Percentiles rank a stretch among this genome's conserved stretches.
These are phyloP conservation scores for Pleurotus pulmonarius DNA, from an alignment of 768 basidiomycete genomes.

Conservation along the genomic window DNA sequence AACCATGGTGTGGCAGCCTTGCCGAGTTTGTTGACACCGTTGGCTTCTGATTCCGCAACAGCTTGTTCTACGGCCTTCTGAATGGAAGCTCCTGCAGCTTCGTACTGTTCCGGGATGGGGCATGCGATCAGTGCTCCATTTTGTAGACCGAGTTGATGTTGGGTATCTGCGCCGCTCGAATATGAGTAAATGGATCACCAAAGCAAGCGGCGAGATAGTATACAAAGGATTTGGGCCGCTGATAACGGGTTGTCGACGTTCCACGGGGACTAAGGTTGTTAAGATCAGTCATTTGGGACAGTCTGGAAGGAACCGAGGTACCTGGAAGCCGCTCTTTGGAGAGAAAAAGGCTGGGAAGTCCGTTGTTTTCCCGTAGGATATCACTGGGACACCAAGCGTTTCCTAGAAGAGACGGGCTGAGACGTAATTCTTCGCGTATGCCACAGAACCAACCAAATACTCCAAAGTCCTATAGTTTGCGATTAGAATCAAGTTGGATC, in stretches of 20 bases:
- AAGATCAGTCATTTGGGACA: background rate
- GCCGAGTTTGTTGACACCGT: constrained; percentile 74
- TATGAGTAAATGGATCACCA: no score
- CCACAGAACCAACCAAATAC: background rate
- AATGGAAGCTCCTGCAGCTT: constrained; percentile 60
- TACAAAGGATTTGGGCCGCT: constrained; percentile 77
- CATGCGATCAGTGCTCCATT: constrained; percentile 83
- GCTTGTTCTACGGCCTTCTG: constrained; percentile 84
- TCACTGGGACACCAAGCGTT: constrained; percentile 90
- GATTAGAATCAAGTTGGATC: background rate
- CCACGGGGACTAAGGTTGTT: constrained; percentile 70
- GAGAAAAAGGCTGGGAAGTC: constrained; percentile 97
- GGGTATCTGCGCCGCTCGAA: constrained; percentile 46
- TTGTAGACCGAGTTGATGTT: constrained; percentile 64
- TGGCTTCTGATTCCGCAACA: constrained; percentile 75
- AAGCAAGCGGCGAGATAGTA: background rate
- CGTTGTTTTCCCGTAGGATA: constrained; percentile 67
- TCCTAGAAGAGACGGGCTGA: constrained; percentile 48
- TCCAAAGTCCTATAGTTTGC: background rate
- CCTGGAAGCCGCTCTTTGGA: constrained; percentile 78
- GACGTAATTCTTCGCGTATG: no score
- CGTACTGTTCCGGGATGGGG: constrained; percentile 81
- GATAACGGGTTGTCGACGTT: constrained; percentile 52
- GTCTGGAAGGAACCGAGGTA: constrained; percentile 19
- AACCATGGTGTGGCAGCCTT: constrained; percentile 97